Evolutionary conservation across 305 asterid genomes (phyloP), one percentile per base, ranked within the genome.

Genomic region (Rubia balearica): DNA sequence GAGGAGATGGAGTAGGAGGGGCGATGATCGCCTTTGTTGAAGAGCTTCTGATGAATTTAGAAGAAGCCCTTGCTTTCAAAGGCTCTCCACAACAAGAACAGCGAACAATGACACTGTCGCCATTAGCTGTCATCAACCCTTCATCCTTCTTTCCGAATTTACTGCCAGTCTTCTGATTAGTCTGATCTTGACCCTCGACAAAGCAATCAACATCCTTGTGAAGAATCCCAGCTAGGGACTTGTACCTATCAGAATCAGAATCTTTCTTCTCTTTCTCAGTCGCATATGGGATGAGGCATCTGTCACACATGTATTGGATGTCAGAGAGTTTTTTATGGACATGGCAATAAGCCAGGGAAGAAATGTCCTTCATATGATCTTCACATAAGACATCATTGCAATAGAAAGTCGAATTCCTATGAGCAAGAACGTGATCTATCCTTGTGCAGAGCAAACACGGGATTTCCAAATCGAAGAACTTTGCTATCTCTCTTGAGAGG

Each of bases 61-160:
- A 72, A 13, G 85, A 51, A 3, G 86, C 45, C 69, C 74, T 85
- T 62, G 64, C 13, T 73, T 83, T 85, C 71, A 87, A 17, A 56
- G 85, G 79, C 76, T 93, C 96, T 67, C 91, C 96, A 74, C 98
- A 93, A 74, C 98, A 93, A 36, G 85, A 83, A 76, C 98, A 93
- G 69, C 81, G 76, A 7, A 17, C 24, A 2, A 22, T 51, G 59
- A 17, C 10, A 51, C 24, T 17, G 24, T 51, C 59, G 59, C 72
- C 59, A 69, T 33, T 74, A 5, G 75, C 75, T 49, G 73, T 74
- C 61, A 71, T 78, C 87, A 19, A 75, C 74, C 33, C 71, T 24
- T 69, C 60, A 9, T 81, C 94, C 0, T 80, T 85, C 74, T 78
- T 88, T 21, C 76, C 85, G 80, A 70, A 61, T 81, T 85, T 81